A percentile compares a stretch with the other conserved stretches of the same genome.
Evolutionary conservation across 2,329 filamentous ascomycete genomes (phyloP).

Genomic region (Diaporthe sp.): DNA sequence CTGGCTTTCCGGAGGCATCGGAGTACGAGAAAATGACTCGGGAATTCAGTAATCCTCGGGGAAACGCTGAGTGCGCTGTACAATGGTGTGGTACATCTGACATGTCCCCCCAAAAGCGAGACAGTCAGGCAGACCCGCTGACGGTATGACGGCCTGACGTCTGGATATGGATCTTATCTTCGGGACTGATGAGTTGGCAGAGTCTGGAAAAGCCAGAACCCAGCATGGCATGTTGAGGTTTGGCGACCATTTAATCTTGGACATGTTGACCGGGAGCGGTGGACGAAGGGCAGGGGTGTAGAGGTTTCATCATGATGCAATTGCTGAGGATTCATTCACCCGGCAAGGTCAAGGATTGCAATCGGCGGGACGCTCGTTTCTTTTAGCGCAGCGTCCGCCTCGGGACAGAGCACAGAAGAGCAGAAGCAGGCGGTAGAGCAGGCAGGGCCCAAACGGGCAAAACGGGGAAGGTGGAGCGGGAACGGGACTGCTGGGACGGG

Average conservation of each 20-base stretch:
- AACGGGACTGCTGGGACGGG: neutral
- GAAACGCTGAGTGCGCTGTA: neutral
- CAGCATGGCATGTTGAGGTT: slow-evolving; percentile 19
- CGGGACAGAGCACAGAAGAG: neutral
- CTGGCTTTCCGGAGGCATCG: neutral
- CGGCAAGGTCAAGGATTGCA: slow-evolving; percentile 17
- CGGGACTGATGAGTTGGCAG: slow-evolving; percentile 8
- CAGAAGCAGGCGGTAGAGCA: no score
- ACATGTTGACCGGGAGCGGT: slow-evolving; percentile 4
- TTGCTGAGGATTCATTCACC: slow-evolving; percentile 10
- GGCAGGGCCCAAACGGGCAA: neutral
- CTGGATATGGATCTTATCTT: neutral
- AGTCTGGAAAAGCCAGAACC: neutral
- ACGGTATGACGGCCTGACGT: slow-evolving; percentile 16
- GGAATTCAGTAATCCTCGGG: slow-evolving; percentile 7
- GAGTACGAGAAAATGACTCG: slow-evolving; percentile 28
- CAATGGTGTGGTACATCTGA: neutral
- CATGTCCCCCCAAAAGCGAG: slow-evolving; percentile 2
- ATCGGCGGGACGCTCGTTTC: neutral
- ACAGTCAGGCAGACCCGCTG: slow-evolving; percentile 21
- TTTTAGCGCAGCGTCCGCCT: slow-evolving; percentile 1
- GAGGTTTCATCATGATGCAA: slow-evolving; percentile 27
- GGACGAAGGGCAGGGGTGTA: neutral
- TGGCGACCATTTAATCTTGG: slow-evolving; percentile 10
- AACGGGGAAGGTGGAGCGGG: neutral